phyloP scores from a whole-genome alignment of 1,139 yeast species.

The Saccharomyces pastorianus region DNA sequence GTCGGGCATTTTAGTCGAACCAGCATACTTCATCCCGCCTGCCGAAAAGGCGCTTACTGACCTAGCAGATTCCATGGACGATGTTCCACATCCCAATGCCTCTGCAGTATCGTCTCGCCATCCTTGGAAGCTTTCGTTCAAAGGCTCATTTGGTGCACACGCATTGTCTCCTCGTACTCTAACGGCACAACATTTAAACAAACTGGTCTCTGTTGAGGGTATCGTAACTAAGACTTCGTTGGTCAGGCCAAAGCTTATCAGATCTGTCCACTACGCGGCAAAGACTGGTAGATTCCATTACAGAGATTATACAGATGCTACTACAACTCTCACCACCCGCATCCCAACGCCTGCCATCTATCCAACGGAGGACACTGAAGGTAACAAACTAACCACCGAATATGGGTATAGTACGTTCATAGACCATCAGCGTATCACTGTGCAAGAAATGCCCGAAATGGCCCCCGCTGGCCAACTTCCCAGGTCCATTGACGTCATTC shows the following conservation, averaged over 20 bases:
- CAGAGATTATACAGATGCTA: slow-evolving; percentile 87
- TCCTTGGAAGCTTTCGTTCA: slow-evolving; percentile 51
- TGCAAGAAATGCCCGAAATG: slow-evolving; percentile 96
- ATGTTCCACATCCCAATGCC: slow-evolving; percentile 28
- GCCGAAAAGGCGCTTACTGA: slow-evolving; percentile 83
- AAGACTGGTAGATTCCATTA: slow-evolving; percentile 77
- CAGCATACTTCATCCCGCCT: slow-evolving; percentile 84
- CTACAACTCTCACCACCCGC: slow-evolving; percentile 65
- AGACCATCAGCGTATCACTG: slow-evolving; percentile 88
- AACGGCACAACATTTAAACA: slow-evolving; percentile 66
- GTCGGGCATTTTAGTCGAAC: slow-evolving; percentile 64
- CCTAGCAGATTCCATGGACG: slow-evolving; percentile 61
- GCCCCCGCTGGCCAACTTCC: slow-evolving; percentile 99
- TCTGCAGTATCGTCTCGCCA: slow-evolving; percentile 11
- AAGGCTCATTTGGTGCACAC: slow-evolving; percentile 88
- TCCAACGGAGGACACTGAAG: slow-evolving; percentile 90
- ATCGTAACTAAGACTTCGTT: slow-evolving; percentile 90
- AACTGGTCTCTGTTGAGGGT: slow-evolving; percentile 85
- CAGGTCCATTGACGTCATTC: slow-evolving; percentile 77
- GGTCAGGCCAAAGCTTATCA: slow-evolving; percentile 83
- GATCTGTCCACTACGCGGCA: slow-evolving; percentile 92
- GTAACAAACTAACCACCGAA: slow-evolving; percentile 80
- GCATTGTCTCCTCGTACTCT: slow-evolving; percentile 84
- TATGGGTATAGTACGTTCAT: slow-evolving; percentile 89
- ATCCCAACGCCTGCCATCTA: slow-evolving; percentile 78